Percentiles rank a stretch among this genome's conserved stretches.
These are phyloP conservation scores for Globisporangium lucens DNA, from an alignment of 352 stramenopile genomes.

Conservation along the genomic window DNA sequence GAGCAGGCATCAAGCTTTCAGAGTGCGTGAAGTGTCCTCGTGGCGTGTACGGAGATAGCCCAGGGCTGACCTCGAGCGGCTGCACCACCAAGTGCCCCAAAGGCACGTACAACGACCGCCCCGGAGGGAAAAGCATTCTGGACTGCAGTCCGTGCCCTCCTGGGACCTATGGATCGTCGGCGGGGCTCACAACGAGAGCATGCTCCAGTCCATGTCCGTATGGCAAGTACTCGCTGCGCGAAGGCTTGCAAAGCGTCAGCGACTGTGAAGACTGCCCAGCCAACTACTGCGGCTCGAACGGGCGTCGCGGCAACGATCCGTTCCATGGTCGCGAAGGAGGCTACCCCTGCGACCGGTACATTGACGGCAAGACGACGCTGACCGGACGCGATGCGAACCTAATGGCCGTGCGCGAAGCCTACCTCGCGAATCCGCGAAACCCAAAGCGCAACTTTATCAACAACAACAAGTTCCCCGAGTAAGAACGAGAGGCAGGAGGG, in stretches of 20 bases:
- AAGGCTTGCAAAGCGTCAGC: conserved; percentile 48
- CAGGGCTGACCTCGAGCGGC: conserved; percentile 51
- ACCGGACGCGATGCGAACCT: conserved; percentile 36
- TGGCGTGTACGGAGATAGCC: conserved; percentile 68
- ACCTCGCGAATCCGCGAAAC: conserved; percentile 17
- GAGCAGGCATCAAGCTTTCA: conserved; percentile 36
- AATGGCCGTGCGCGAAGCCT: conserved; percentile 29
- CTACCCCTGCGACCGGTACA: conserved; percentile 59
- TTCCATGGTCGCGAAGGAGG: conserved; percentile 35
- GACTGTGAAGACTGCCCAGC: conserved; percentile 59
- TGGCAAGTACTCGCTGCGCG: conserved; percentile 64
- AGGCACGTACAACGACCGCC: conserved; percentile 63
- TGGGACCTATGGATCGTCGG: conserved; percentile 53
- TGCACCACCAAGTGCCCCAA: conserved; percentile 74
- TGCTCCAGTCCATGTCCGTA: conserved; percentile 63
- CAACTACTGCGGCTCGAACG: conserved; percentile 58
- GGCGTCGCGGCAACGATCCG: conserved; percentile 52
- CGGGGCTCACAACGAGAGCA: conserved; percentile 48
- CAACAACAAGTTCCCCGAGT: conserved; percentile 14
- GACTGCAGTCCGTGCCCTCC: conserved; percentile 66
- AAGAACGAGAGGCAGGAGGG: not conserved
- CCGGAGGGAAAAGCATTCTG: conserved; percentile 52
- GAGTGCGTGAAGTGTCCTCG: conserved; percentile 74
- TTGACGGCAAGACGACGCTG: conserved; percentile 41
- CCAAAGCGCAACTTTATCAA: conserved; percentile 17